Evolutionary conservation across 1,284 basidiomycete species (phyloP).

Genomic region (Wolfiporia cocos): DNA sequence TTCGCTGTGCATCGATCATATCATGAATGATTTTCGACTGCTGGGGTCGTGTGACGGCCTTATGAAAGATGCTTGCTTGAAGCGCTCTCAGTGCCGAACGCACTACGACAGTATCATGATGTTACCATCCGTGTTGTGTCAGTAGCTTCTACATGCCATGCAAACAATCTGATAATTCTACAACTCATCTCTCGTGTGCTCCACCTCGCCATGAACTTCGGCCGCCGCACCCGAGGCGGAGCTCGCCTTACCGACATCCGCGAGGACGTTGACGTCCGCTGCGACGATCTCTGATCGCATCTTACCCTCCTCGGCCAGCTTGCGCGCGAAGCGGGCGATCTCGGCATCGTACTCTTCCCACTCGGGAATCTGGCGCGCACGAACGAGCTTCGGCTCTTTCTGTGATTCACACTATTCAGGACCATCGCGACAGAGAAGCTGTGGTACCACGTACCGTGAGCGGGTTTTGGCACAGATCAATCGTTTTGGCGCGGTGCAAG

Average conservation of each 20-base stretch:
- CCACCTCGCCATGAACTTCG: background rate
- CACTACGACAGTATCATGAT: too few species aligned
- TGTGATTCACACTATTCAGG: slow-evolving; percentile 24
- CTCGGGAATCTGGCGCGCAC: slow-evolving; percentile 94
- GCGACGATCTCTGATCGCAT: slow-evolving; percentile 61
- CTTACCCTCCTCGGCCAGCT: slow-evolving; percentile 59
- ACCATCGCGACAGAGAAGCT: too few species aligned
- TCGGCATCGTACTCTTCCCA: slow-evolving; percentile 91
- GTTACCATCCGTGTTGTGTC: too few species aligned
- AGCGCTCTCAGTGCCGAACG: too few species aligned
- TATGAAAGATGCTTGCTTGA: too few species aligned
- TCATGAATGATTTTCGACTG: too few species aligned
- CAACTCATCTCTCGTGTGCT: background rate
- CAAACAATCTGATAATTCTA: background rate
- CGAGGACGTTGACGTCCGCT: slow-evolving; percentile 72
- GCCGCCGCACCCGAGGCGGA: background rate
- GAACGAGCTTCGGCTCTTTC: slow-evolving; percentile 94
- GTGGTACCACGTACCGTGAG: slow-evolving; percentile 64
- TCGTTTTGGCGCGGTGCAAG: slow-evolving; percentile 77
- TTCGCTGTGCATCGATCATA: too few species aligned
- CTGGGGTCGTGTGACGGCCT: too few species aligned
- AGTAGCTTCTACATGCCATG: too few species aligned
- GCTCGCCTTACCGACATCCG: slow-evolving; percentile 34
- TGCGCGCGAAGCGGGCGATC: slow-evolving; percentile 67
- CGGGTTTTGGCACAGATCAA: slow-evolving; percentile 92